phyloP scores from a whole-genome alignment of 23 red algal species.

The Gracilaria caudata region DNA sequence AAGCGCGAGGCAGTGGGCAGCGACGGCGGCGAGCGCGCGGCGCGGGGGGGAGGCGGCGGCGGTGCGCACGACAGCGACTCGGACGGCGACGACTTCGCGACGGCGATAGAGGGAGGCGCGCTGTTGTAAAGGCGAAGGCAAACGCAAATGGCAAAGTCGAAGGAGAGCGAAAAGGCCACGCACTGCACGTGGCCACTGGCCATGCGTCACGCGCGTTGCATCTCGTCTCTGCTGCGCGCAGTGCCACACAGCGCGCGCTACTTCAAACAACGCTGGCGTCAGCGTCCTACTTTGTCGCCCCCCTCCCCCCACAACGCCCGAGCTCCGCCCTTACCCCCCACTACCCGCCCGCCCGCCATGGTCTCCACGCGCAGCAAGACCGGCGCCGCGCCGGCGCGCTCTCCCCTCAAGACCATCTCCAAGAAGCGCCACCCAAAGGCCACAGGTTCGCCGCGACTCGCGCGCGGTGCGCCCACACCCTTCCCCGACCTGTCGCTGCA shows the following conservation, averaged over 20 bases:
- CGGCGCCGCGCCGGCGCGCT: constrained; percentile 30
- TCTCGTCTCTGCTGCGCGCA: neutral
- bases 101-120: constrained; percentile 7
- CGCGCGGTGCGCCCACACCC: no score
- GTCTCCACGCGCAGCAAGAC: constrained; percentile 69
- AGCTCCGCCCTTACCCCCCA: neutral
- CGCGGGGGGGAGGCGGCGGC: neutral
- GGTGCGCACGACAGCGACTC: constrained; percentile 8
- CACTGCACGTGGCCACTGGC: constrained; percentile 8
- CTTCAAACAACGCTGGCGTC: neutral
- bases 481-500: constrained; percentile 50
- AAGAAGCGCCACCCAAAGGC: constrained; percentile 33
- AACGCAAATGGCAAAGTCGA: no score
- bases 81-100: constrained; percentile 11
- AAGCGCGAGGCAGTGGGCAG: constrained; percentile 24
- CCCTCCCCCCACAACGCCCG: neutral
- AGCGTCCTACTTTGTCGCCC: constrained; percentile 13
- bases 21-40: constrained; percentile 2
- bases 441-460: neutral
- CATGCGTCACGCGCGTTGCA: constrained; percentile 22
- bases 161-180: no score
- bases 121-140: constrained; percentile 15
- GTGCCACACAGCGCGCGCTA: neutral
- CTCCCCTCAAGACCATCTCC: constrained; percentile 36
- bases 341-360: constrained; percentile 17